Evolutionary conservation across 73 alveolate species (phyloP).

Genomic region (Tetrahymena borealis): DNA sequence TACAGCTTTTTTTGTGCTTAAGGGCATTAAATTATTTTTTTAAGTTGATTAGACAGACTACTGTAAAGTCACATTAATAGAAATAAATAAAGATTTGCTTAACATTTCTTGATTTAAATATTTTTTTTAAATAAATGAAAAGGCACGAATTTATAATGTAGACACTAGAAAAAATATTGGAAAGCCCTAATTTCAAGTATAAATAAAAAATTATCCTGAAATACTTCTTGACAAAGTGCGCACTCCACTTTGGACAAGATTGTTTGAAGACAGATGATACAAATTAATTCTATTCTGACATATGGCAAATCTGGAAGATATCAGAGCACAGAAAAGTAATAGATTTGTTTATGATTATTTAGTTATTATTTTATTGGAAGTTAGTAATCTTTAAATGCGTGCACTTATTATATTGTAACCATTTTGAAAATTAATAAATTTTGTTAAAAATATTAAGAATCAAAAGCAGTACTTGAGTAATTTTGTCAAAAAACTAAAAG

Average conservation of each 20-base stretch:
- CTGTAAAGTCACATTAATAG: too few relatives aligned
- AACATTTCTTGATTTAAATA: too few relatives aligned
- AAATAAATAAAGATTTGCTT: too few relatives aligned
- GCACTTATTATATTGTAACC: not conserved
- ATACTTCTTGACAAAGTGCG: not conserved
- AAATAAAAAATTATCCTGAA: not conserved
- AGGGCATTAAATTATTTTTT: too few relatives aligned
- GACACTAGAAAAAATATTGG: not conserved
- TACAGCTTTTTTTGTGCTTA: too few relatives aligned
- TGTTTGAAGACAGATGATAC: not conserved
- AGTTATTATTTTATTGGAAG: too few relatives aligned
- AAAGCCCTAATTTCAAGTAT: not conserved
- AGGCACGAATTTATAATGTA: not conserved
- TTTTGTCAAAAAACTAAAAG: not conserved
- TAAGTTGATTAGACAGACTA: too few relatives aligned
- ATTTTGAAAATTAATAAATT: not conserved
- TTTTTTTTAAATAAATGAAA: too few relatives aligned
- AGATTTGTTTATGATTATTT: too few relatives aligned
- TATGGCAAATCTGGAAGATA: not conserved
- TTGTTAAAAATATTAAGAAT: not conserved
- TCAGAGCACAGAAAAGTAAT: not conserved
- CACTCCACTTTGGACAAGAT: not conserved
- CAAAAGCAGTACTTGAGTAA: not conserved
- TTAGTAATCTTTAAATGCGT: too few relatives aligned
- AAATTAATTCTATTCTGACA: not conserved